Percentiles rank a stretch among this genome's conserved stretches.
Conservation (phyloP, 352 stramenopile species). For the Plasmopara muralis region DNA sequence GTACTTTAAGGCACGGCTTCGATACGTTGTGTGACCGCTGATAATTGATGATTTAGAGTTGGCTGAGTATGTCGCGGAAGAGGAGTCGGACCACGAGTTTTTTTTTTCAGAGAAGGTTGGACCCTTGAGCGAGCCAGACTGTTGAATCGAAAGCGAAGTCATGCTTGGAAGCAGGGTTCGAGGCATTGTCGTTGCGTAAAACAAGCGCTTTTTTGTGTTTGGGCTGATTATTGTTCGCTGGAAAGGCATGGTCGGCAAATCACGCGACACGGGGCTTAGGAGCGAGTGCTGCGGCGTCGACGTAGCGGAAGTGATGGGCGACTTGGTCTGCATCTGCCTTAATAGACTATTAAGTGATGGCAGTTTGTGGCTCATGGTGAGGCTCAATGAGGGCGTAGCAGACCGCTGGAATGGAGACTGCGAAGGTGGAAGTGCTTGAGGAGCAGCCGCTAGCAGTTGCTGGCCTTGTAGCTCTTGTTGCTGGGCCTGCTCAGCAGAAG, state of each 20-base stretch:
- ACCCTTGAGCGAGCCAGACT: conserved; percentile 18
- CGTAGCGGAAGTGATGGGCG: conserved; percentile 9
- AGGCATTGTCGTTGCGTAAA: conserved; percentile 4
- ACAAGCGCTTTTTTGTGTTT: conserved; percentile 25
- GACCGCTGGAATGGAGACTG: conserved; percentile 5
- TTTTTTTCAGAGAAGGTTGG: conserved; percentile 24
- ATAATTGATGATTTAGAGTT: conserved; percentile 15
- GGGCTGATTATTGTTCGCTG: conserved; percentile 55
- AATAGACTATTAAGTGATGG: conserved; percentile 59
- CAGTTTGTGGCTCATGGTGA: conserved; percentile 39
- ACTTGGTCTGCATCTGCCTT: conserved; percentile 53
- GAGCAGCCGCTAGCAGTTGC: conserved; percentile 3
- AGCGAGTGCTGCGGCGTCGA: conserved; percentile 14
- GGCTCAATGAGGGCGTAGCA: conserved; percentile 9
- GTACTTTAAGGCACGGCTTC: conserved; percentile 80
- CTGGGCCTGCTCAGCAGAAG: conserved; percentile 21
- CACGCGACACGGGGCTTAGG: conserved; percentile 27
- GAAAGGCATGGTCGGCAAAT: conserved; percentile 30
- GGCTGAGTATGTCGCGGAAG: conserved; percentile 10
- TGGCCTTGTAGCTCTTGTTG: conserved; percentile 22
- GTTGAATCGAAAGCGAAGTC: conserved; percentile 10
- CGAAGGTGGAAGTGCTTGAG: conserved; percentile 3
- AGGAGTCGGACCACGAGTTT: conserved; percentile 26
- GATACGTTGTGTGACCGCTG: conserved; percentile 21
- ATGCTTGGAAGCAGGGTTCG: conserved; percentile 10